Evolutionary conservation across 2,329 filamentous ascomycete genomes (phyloP).

Genomic region (Dichotomopilus funicola): DNA sequence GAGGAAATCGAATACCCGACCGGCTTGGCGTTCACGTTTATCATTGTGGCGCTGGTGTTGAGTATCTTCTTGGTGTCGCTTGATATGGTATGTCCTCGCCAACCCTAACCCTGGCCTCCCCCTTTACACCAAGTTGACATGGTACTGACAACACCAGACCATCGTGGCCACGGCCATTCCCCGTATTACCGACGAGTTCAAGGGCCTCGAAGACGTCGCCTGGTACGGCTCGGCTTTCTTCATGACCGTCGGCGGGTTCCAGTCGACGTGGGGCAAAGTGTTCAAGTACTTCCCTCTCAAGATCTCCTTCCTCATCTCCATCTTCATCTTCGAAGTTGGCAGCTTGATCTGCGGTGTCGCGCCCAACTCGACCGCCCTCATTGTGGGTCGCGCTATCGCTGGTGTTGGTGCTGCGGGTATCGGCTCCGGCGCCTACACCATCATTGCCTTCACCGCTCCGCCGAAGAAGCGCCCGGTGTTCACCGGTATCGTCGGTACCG

Average conservation of each 20-base stretch:
- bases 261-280: conserved; percentile 19
- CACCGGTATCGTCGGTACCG: conserved; percentile 16
- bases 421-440: conserved; percentile 17
- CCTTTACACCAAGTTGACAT: not conserved
- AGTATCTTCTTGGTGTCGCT: conserved; percentile 15
- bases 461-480: conserved; percentile 18
- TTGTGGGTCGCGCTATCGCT: conserved; percentile 17
- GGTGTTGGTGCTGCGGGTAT: conserved; percentile 18
- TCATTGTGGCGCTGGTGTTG: conserved; percentile 18
- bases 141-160: conserved; percentile 8
- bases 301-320: conserved; percentile 15
- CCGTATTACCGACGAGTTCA: conserved; percentile 21
- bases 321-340: conserved; percentile 18
- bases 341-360: conserved; percentile 20
- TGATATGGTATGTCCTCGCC: conserved; percentile 10
- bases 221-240: conserved; percentile 24
- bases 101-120: too few relatives aligned
- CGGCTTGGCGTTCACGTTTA: conserved; percentile 1
- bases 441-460: conserved; percentile 14
- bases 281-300: conserved; percentile 20
- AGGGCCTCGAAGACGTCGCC: conserved; percentile 17
- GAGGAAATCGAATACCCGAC: conserved; percentile 3
- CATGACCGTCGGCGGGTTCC: conserved; percentile 21
- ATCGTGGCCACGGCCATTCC: conserved; percentile 22
- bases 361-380: conserved; percentile 15